Percentiles rank a stretch among this genome's conserved stretches.
phyloP scores from a whole-genome alignment of 805 yeast genomes.

The Danielozyma ontarioensis region DNA sequence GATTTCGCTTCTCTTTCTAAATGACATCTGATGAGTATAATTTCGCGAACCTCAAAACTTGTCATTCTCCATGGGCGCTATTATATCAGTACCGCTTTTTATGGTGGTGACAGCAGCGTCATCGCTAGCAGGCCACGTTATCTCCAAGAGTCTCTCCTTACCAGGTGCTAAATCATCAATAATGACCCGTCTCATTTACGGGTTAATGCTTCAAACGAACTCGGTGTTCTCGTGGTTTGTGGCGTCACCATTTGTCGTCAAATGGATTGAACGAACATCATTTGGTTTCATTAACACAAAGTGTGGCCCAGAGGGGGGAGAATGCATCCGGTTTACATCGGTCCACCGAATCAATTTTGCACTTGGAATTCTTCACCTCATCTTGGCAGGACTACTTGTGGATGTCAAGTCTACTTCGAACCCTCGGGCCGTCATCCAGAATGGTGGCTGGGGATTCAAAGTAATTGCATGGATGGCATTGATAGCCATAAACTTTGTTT shows the following conservation, averaged over 20 bases:
- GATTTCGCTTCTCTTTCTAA: slow-evolving; percentile 54
- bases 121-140: slow-evolving; percentile 46
- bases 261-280: slow-evolving; percentile 66
- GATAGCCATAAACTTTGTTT: slow-evolving; percentile 56
- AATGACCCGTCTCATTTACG: slow-evolving; percentile 84
- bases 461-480: slow-evolving; percentile 54
- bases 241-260: slow-evolving; percentile 72
- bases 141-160: no score
- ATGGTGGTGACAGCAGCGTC: slow-evolving; percentile 41
- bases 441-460: slow-evolving; percentile 88
- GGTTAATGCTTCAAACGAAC: slow-evolving; percentile 68
- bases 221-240: slow-evolving; percentile 90
- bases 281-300: slow-evolving; percentile 64
- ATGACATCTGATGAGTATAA: no score
- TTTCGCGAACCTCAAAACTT: no score
- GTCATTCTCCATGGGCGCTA: slow-evolving; percentile 50
- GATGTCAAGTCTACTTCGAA: slow-evolving; percentile 75
- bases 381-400: slow-evolving; percentile 60
- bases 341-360: slow-evolving; percentile 93
- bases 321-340: slow-evolving; percentile 84
- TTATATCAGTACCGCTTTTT: slow-evolving; percentile 62
- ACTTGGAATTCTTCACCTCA: slow-evolving; percentile 70
- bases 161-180: slow-evolving; percentile 69
- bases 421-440: slow-evolving; percentile 78
- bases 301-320: slow-evolving; percentile 68